Percentiles rank a stretch among this genome's conserved stretches.
phyloP scores from a whole-genome alignment of 2,329 filamentous ascomycete species.

The Diaporthe vaccinii region DNA sequence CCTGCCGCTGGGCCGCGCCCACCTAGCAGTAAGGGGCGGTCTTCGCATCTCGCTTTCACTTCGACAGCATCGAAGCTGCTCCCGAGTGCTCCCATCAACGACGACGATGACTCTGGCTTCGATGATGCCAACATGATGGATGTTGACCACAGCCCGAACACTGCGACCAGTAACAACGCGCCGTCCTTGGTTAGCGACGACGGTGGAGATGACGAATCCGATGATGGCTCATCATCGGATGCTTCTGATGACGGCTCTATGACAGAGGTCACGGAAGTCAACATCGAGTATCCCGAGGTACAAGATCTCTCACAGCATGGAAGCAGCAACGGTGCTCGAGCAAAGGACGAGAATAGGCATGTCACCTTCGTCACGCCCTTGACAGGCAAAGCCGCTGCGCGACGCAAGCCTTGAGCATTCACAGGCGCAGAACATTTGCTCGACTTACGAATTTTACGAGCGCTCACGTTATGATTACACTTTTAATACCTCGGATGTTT shows the following conservation, averaged over 20 bases:
- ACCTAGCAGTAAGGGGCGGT: constrained; percentile 69
- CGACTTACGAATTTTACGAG: constrained; percentile 35
- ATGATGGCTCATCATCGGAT: constrained; percentile 73
- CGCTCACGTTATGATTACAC: constrained; percentile 32
- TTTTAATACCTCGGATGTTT: constrained; percentile 35
- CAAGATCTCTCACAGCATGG: constrained; percentile 56
- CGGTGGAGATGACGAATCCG: constrained; percentile 81
- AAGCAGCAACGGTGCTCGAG: constrained; percentile 54
- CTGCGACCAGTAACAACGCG: constrained; percentile 79
- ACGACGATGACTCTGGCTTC: constrained; percentile 50
- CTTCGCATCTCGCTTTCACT: constrained; percentile 56
- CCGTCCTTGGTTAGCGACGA: constrained; percentile 86
- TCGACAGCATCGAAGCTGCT: constrained; percentile 29
- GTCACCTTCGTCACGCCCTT: constrained; percentile 69
- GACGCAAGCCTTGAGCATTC: constrained; percentile 36
- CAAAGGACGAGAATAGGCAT: constrained; percentile 67
- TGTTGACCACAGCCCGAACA: constrained; percentile 76
- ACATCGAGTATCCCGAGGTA: constrained; percentile 66
- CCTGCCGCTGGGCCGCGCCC: constrained; percentile 62
- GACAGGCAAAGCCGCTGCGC: constrained; percentile 47
- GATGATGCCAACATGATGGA: constrained; percentile 64
- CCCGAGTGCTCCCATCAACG: constrained; percentile 31
- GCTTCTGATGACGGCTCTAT: constrained; percentile 69
- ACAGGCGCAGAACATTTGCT: constrained; percentile 5
- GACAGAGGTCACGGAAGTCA: constrained; percentile 73